Conservation (phyloP, 768 basidiomycete species). For the Hypholoma sublateritium region DNA sequence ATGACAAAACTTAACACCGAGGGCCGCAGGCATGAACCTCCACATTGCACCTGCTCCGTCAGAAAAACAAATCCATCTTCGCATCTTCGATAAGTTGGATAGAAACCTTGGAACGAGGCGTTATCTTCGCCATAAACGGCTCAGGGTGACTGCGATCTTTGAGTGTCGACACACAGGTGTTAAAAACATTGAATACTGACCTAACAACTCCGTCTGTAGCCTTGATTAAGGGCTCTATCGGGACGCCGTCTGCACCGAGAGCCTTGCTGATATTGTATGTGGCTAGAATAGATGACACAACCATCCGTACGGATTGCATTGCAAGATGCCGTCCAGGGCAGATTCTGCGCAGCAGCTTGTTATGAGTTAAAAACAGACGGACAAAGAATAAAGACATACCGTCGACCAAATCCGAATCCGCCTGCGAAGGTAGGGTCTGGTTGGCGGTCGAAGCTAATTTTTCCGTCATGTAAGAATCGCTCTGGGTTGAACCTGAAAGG, state of each 20-base stretch:
- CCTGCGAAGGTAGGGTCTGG: conserved; percentile 20
- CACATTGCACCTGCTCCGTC: not conserved
- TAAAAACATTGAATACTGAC: conserved; percentile 7
- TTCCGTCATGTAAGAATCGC: conserved; percentile 40
- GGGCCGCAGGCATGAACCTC: no score
- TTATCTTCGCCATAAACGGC: conserved; percentile 20
- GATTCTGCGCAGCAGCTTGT: conserved; percentile 18
- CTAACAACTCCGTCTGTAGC: conserved; percentile 24
- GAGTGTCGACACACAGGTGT: not conserved
- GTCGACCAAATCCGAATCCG: conserved; percentile 34
- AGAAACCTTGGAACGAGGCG: conserved; percentile 17
- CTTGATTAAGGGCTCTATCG: conserved; percentile 17
- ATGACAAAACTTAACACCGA: no score
- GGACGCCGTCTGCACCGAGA: conserved; percentile 27
- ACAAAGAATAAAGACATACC: conserved; percentile 15
- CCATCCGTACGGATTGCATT: conserved; percentile 29
- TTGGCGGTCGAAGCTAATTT: conserved; percentile 10
- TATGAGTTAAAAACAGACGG: not conserved
- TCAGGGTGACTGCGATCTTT: conserved; percentile 20
- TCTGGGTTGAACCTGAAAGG: conserved; percentile 56
- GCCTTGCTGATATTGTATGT: conserved; percentile 31
- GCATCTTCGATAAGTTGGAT: conserved; percentile 17
- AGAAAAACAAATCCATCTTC: conserved; percentile 1
- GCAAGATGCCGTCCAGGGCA: conserved; percentile 39
- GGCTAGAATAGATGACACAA: conserved; percentile 25